Conservation (phyloP, 495 filamentous ascomycete species). For the Chlorociboria aeruginascens region DNA sequence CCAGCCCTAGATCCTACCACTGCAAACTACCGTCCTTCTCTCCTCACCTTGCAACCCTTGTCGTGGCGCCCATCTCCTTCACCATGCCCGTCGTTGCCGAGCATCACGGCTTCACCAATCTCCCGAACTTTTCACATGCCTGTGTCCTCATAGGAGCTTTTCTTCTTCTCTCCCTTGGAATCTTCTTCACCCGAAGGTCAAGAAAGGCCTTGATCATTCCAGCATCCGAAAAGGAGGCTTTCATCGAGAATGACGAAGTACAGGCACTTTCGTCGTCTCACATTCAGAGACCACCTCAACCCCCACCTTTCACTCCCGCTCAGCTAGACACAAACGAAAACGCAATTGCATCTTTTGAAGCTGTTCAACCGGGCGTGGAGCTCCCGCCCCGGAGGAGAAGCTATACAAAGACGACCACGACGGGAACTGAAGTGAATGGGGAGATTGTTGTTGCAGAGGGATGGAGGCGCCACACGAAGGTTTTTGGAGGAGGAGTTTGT, state of each 20-base stretch:
- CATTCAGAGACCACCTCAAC: not conserved
- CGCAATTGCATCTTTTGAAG: not conserved
- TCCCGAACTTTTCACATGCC: not conserved
- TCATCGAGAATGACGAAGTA: not conserved
- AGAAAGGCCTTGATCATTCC: not conserved
- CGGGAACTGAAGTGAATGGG: constrained; percentile 8
- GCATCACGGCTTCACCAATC: not conserved
- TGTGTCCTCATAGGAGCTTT: not conserved
- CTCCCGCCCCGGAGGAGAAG: constrained; percentile 4
- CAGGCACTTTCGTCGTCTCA: not conserved
- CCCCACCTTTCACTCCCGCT: constrained; percentile 4
- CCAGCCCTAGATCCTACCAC: not conserved
- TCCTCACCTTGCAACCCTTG: not conserved
- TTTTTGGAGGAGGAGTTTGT: constrained; percentile 20
- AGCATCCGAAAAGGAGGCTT: not conserved
- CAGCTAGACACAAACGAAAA: not conserved
- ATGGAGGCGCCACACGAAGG: constrained; percentile 18
- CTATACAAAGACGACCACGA: constrained; percentile 8
- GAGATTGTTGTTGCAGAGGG: constrained; percentile 13
- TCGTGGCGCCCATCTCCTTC: not conserved
- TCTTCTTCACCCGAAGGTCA: not conserved
- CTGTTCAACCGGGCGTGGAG: not conserved
- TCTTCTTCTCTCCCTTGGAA: constrained; percentile 2
- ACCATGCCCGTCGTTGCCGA: constrained; percentile 15
- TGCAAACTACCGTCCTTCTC: not conserved